Base-by-base conservation (phyloP, 2,329 filamentous ascomycete species). In the Paecilomyces dactylethromorphus region DNA sequence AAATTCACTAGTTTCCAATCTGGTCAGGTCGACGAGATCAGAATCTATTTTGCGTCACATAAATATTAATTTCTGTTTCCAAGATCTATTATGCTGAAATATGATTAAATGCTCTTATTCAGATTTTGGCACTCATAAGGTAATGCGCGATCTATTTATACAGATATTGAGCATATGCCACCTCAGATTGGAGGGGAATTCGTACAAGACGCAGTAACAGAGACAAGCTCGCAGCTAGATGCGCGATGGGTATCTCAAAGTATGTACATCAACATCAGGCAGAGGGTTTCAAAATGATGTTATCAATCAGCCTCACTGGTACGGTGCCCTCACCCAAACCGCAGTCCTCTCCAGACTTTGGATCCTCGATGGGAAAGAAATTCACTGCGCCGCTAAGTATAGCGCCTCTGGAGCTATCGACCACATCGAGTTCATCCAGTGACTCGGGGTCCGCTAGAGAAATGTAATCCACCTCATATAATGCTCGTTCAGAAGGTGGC, bases 321-420 rank as follows among this genome's bases (percentile, higher is more conserved):
- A 90, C 90, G 1, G 88, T 87, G 3, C 86, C 87, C 58, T 84
- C 85, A 3, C 92, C 92, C 26, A 92, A 74, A 3, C 84, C 84
- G 29, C 80, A 74, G 64, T 92, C 87, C 72, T 97, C 92, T 0
- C 83, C 89, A 5, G 84, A 77, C 54, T 80, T 81, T 0, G 87
- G 81, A 56, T 84, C 81, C 69, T 95, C 90, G 1, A 96, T 79
- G 0, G 92, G 89, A 53, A 91, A 72, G 88, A 99, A 96, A 76
- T 90, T 94, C 59, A 99, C 80, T 0, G 94, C 94, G 3, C 91
- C 92, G 71, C 93, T 97, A 59, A 99, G 75, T 35, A 99, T 88
- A 0, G 88, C 92, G 1, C 93, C 93, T 63, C 79, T 85, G 0
- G 77, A 75, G 0, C 82, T 80, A 68, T 96, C 89, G 1, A 97